Percentiles rank a stretch among this genome's conserved stretches.
These are phyloP conservation scores for Boletus reticulatus DNA, from an alignment of 768 basidiomycete species.

Conservation along the genomic window DNA sequence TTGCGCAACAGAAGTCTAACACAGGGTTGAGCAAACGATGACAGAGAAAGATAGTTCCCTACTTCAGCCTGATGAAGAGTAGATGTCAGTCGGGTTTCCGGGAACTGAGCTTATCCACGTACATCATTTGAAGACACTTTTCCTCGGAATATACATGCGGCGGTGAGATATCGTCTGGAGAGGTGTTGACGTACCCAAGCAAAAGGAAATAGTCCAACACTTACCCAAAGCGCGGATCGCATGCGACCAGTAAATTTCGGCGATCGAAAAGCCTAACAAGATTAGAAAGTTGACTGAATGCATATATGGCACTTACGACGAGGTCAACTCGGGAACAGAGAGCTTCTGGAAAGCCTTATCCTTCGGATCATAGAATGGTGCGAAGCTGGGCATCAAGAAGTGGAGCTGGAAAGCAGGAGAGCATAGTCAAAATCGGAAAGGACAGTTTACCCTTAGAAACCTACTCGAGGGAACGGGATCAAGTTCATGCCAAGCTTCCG, in stretches of 20 bases:
- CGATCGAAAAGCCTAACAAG: conserved; percentile 69
- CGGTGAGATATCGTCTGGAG: conserved; percentile 77
- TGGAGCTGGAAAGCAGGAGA: conserved; percentile 62
- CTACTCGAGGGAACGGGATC: conserved; percentile 91
- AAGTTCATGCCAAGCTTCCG: conserved; percentile 93
- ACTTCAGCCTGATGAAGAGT: conserved; percentile 47
- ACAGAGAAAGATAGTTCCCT: conserved; percentile 24
- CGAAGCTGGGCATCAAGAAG: conserved; percentile 95
- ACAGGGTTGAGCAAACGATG: conserved; percentile 5
- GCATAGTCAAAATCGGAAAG: background rate
- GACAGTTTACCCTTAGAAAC: conserved; percentile 17
- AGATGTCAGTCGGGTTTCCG: background rate
- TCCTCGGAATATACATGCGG: conserved; percentile 86
- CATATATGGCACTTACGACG: conserved; percentile 49
- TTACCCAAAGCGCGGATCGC: conserved; percentile 76
- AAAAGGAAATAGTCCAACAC: background rate
- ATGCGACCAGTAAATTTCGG: conserved; percentile 77
- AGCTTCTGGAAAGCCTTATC: conserved; percentile 57
- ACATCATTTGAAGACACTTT: conserved; percentile 80
- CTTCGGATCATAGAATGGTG: conserved; percentile 76
- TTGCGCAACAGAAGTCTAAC: conserved; percentile 65
- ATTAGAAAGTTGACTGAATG: background rate
- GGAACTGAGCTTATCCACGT: conserved; percentile 25
- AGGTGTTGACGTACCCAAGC: background rate
- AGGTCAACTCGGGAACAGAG: conserved; percentile 68